A percentile compares a stretch with the other conserved stretches of the same genome.
Conservation (phyloP, 2,329 filamentous ascomycete species). For the Diaporthe destruens region DNA sequence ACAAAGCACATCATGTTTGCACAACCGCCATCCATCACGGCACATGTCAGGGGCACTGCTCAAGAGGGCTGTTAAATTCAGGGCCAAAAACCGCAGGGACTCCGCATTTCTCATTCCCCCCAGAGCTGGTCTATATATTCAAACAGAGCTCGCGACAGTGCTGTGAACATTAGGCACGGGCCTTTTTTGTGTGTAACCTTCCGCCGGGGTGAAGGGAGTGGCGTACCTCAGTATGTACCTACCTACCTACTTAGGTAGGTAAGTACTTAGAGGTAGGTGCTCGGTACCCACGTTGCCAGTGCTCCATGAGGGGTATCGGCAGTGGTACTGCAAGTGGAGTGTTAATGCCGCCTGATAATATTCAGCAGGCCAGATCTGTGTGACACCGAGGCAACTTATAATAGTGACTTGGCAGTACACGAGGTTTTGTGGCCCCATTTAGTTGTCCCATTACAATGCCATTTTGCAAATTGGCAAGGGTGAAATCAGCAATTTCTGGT, state of each 20-base stretch:
- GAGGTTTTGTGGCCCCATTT: not conserved
- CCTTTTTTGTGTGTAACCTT: not conserved
- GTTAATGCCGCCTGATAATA: not conserved
- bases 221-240: too few relatives aligned
- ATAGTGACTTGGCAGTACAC: not conserved
- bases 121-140: too few relatives aligned
- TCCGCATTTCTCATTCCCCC: not conserved
- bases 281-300: not conserved
- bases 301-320: not conserved
- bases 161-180: not conserved
- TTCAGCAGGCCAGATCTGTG: not conserved
- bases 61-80: not conserved
- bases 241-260: too few relatives aligned
- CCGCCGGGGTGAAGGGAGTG: not conserved
- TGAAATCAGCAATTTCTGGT: not conserved
- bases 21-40: not conserved
- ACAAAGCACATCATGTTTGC: too few relatives aligned
- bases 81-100: not conserved
- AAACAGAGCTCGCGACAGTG: not conserved
- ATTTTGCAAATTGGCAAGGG: too few relatives aligned
- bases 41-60: too few relatives aligned
- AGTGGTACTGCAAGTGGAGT: not conserved
- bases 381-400: not conserved
- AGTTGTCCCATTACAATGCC: not conserved
- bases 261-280: too few relatives aligned